These are phyloP conservation scores for Ceratobasidium sp. DNA, from an alignment of 1,284 basidiomycete genomes.

Conservation along the genomic window DNA sequence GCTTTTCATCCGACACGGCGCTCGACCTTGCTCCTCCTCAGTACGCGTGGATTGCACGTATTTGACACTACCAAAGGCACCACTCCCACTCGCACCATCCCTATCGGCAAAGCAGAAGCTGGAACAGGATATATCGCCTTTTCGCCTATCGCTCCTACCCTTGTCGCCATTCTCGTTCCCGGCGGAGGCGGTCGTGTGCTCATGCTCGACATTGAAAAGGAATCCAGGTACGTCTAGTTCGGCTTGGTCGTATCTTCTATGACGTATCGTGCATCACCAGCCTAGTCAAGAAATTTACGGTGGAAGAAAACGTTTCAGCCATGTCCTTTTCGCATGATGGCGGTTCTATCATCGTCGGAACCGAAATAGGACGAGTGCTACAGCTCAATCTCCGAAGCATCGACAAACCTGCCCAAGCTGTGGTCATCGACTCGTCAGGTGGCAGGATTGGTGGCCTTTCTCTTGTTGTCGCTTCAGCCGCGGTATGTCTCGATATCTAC, in stretches of 20 bases:
- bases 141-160: constrained; percentile 75
- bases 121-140: constrained; percentile 62
- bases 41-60: constrained; percentile 61
- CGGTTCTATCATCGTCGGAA: constrained; percentile 67
- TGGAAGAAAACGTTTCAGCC: constrained; percentile 62
- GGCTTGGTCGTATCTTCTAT: not conserved
- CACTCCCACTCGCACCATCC: constrained; percentile 60
- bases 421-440: constrained; percentile 59
- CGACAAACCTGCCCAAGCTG: constrained; percentile 64
- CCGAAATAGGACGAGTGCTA: constrained; percentile 66
- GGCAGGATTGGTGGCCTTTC: constrained; percentile 60
- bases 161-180: constrained; percentile 64
- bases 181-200: constrained; percentile 63
- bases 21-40: constrained; percentile 63
- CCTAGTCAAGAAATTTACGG: constrained; percentile 61
- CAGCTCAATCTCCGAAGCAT: constrained; percentile 67
- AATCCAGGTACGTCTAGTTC: constrained; percentile 20
- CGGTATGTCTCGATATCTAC: not conserved
- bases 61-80: constrained; percentile 69
- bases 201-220: constrained; percentile 74
- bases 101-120: constrained; percentile 55
- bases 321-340: constrained; percentile 72
- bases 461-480: constrained; percentile 46
- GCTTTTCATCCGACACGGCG: constrained; percentile 67
- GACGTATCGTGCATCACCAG: constrained; percentile 50